A percentile compares a stretch with the other conserved stretches of the same genome.
phyloP scores from a whole-genome alignment of 108 stramenopile species.

The Skeletonema grethae region DNA sequence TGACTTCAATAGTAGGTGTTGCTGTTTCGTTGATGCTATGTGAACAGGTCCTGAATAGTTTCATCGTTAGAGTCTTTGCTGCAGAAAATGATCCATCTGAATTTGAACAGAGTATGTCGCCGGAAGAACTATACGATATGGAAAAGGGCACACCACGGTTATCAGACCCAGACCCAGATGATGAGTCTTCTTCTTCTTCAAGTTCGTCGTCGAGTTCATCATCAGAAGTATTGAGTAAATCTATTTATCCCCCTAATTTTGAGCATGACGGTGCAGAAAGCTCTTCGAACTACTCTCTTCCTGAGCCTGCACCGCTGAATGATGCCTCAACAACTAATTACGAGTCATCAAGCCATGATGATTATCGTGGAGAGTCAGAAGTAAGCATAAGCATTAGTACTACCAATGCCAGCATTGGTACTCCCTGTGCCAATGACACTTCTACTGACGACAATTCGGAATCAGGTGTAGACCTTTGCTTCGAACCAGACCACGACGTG shows the following conservation, averaged over 20 bases:
- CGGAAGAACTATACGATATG: neutral
- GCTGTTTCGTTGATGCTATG: constrained; percentile 25
- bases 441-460: constrained; percentile 12
- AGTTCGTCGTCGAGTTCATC: constrained; percentile 17
- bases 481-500: constrained; percentile 34
- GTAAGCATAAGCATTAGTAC: neutral
- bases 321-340: neutral
- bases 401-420: neutral
- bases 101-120: neutral
- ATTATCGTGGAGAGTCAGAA: neutral
- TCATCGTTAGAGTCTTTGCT: neutral
- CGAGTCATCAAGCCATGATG: constrained; percentile 1
- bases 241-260: neutral
- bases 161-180: neutral
- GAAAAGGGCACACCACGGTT: neutral
- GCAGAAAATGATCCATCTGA: neutral
- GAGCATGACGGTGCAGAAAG: constrained; percentile 8
- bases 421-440: neutral
- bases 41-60: constrained; percentile 18
- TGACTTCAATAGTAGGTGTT: constrained; percentile 26
- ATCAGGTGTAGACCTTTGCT: constrained; percentile 10
- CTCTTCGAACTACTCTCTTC: constrained; percentile 21
- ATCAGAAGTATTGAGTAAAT: neutral
- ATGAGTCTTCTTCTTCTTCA: constrained; percentile 10
- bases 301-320: constrained; percentile 15